Evolutionary conservation across 2,329 filamentous ascomycete species (phyloP).

Genomic region (Clonostachys rhizophaga): DNA sequence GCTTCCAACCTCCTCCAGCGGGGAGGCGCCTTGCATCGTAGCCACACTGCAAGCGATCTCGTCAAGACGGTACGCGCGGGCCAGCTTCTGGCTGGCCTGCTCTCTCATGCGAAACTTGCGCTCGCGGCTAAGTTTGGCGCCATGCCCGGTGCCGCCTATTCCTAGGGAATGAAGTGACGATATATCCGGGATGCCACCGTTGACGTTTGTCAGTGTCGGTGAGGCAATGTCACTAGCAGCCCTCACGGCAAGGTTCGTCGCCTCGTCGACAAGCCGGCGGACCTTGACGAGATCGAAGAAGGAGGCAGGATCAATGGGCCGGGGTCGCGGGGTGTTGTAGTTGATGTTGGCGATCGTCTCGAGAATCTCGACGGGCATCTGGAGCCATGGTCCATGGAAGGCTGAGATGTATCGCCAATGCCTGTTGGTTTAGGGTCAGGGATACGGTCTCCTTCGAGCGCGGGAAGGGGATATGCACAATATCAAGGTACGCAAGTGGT

Average conservation of each 20-base stretch:
- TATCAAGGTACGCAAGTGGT: slow-evolving; percentile 2
- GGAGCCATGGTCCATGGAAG: slow-evolving; percentile 80
- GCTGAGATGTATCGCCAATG: slow-evolving; percentile 84
- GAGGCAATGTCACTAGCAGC: slow-evolving; percentile 71
- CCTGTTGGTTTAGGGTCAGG: slow-evolving; percentile 31
- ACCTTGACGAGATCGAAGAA: slow-evolving; percentile 86
- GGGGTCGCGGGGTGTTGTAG: slow-evolving; percentile 71
- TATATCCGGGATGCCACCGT: slow-evolving; percentile 27
- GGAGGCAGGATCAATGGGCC: slow-evolving; percentile 72
- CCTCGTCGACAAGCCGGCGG: slow-evolving; percentile 73
- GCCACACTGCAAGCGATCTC: slow-evolving; percentile 81
- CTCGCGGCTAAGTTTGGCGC: slow-evolving; percentile 68
- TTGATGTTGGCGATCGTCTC: slow-evolving; percentile 76
- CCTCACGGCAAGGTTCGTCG: slow-evolving; percentile 71
- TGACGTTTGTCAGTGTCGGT: slow-evolving; percentile 52
- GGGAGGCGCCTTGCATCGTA: slow-evolving; percentile 76
- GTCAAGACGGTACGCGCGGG: slow-evolving; percentile 73
- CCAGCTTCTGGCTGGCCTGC: slow-evolving; percentile 73
- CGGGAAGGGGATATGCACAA: slow-evolving; percentile 3
- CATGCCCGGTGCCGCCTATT: slow-evolving; percentile 44
- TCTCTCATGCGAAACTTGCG: slow-evolving; percentile 75
- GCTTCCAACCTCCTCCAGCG: slow-evolving; percentile 70
- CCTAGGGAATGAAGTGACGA: slow-evolving; percentile 11
- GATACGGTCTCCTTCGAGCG: not conserved
- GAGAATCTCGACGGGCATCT: slow-evolving; percentile 73